phyloP scores from a whole-genome alignment of 345 rosid genomes.

The Eucalyptus curtisii region DNA sequence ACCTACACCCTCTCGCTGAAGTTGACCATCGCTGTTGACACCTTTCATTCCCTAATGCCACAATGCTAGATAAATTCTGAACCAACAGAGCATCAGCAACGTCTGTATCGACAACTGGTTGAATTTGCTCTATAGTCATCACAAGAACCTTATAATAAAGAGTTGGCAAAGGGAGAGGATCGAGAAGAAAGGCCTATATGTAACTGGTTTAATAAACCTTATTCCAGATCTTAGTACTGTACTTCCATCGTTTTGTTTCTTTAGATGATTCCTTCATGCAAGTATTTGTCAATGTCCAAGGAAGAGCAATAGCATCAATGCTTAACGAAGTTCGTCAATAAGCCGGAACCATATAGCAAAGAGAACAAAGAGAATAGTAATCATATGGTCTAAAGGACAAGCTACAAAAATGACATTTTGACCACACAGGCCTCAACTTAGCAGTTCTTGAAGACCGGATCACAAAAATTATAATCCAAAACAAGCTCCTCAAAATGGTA shows the following conservation, averaged over 20 bases:
- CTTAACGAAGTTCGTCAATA: neutral
- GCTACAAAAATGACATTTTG: neutral
- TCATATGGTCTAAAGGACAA: neutral
- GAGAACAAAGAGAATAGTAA: neutral
- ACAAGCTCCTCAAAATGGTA: neutral
- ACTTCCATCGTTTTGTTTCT: neutral
- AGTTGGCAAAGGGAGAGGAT: neutral
- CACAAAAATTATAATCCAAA: neutral
- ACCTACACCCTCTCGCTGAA: neutral
- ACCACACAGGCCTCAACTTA: neutral
- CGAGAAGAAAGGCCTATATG: neutral
- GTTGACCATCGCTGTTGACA: neutral
- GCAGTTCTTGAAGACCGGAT: neutral
- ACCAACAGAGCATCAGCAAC: neutral
- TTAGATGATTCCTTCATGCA: neutral
- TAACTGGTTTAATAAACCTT: neutral
- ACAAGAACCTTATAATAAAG: neutral
- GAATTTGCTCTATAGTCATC: neutral
- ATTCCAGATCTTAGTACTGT: neutral
- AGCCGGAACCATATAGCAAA: neutral
- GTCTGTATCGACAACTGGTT: neutral
- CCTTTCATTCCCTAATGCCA: neutral
- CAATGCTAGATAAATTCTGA: neutral
- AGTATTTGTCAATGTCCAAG: neutral
- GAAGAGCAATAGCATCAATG: neutral